Evolutionary conservation across 257 asterid genomes (phyloP), one percentile per base, ranked within the genome.

Genomic region (Lantana camara): DNA sequence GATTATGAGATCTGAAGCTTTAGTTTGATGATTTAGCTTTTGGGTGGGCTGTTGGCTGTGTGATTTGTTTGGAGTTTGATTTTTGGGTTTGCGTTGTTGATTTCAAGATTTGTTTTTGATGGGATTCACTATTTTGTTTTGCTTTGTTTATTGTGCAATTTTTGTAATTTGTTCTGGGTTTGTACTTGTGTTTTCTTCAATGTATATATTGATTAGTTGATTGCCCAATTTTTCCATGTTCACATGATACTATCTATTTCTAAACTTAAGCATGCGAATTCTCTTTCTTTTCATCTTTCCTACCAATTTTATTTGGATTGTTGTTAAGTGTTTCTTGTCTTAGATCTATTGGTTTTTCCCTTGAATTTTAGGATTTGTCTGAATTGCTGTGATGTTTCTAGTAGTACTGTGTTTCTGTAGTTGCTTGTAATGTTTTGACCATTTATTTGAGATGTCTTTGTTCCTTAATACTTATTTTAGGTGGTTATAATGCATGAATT

Each of bases 161-260:
- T 15, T 75, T 73, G 77, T 63, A 42, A 34, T 75, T 57, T 67
- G 66, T 47, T 67, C 53, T 76, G 82, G 83, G 67, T 64, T 29
- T 60, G 9, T 5, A 27, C 12, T 48, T 19, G 7, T 16, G 14
- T 16, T 60, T 32, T 50, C 9, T 37, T 44, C 35, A 4, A n/a
- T 29, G 5, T 14, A n/a, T 27, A 11, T 4, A 27, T 27, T 27
- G 32, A 20, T 55, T 35, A 8, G 22, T 17, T 16, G 38, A 46
- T 53, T 52, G 9, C 3, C 8, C 49, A 17, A 40, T 35, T 4
- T 24, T 63, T 16, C 12, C 15, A 24, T 19, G 13, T 13, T 11
- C 19, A 11, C 7, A 9, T 55, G 32, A 27, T 27, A 27, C 4
- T 27, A n/a, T 27, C 5, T 27, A 27, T 27, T 27, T 2, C 32